Conservation (phyloP, 2,329 filamentous ascomycete genomes). For the Penicillium sumatraense region DNA sequence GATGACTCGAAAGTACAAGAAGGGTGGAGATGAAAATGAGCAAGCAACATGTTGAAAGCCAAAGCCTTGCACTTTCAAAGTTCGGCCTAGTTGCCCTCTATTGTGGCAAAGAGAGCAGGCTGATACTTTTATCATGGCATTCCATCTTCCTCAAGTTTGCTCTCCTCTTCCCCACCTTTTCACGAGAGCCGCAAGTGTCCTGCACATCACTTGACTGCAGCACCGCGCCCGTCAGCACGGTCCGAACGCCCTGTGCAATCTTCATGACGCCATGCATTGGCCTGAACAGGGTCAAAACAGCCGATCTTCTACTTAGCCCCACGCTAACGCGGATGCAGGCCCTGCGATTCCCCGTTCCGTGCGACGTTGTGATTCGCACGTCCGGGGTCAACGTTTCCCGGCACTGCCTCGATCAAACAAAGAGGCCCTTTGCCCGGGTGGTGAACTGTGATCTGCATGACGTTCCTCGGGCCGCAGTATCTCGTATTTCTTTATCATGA, state of each 20-base stretch:
- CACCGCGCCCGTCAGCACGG: constrained; percentile 16
- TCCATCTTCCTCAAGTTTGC: background rate
- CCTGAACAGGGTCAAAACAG: constrained; percentile 16
- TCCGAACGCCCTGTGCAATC: constrained; percentile 2
- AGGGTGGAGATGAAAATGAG: background rate
- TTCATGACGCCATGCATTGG: constrained; percentile 28
- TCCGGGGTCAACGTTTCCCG: constrained; percentile 14
- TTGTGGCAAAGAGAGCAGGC: background rate
- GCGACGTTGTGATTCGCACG: background rate
- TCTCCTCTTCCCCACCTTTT: background rate
- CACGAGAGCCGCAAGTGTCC: constrained; percentile 23
- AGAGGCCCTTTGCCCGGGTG: background rate
- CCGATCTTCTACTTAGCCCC: constrained; percentile 16
- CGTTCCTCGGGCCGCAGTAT: constrained; percentile 1
- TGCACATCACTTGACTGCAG: constrained; percentile 30
- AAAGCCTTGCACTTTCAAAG: background rate
- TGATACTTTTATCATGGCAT: background rate
- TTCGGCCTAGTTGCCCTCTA: background rate
- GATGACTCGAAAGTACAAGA: background rate
- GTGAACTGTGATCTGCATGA: constrained; percentile 13
- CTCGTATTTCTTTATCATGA: constrained; percentile 11
- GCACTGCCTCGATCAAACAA: constrained; percentile 21
- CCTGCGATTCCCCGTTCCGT: constrained; percentile 7
- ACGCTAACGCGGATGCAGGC: constrained; percentile 9
- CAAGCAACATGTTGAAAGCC: background rate